Conservation (phyloP, 2,329 filamentous ascomycete species). For the Pyrenophora tritici-repentis region DNA sequence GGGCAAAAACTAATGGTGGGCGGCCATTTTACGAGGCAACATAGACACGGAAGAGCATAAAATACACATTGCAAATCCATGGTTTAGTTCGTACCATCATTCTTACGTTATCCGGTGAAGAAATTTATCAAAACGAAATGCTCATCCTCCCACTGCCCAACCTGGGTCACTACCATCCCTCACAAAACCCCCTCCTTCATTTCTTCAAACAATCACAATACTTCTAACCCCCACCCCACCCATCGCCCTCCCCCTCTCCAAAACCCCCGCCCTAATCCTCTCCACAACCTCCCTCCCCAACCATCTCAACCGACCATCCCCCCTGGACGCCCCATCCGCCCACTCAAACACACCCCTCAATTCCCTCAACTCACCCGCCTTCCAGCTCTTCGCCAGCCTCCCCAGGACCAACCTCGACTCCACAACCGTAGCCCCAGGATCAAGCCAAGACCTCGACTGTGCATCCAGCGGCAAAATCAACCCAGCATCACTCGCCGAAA, state of each 20-base stretch:
- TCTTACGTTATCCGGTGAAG: no score
- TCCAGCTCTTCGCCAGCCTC: conserved; percentile 54
- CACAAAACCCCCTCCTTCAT: no score
- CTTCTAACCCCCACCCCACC: conserved; percentile 2
- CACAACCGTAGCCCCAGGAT: conserved; percentile 64
- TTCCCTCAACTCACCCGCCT: conserved; percentile 58
- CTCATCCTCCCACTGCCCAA: background rate
- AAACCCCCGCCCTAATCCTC: conserved; percentile 57
- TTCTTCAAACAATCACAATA: background rate
- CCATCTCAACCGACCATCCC: conserved; percentile 55
- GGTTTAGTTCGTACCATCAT: no score
- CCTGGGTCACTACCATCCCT: background rate
- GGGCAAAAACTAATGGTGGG: no score
- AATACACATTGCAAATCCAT: no score
- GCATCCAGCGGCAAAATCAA: conserved; percentile 49
- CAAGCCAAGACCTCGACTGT: conserved; percentile 55
- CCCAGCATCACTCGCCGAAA: conserved; percentile 63
- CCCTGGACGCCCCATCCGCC: conserved; percentile 55
- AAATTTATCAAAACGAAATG: no score
- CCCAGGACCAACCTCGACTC: conserved; percentile 72
- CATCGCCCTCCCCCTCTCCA: conserved; percentile 44
- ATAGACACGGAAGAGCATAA: no score
- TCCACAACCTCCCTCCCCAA: conserved; percentile 62
- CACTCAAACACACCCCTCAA: conserved; percentile 68
- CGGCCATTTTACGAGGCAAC: no score